A percentile compares a stretch with the other conserved stretches of the same genome.
These are phyloP conservation scores for Phytophthora pistaciae DNA, from an alignment of 352 stramenopile genomes.

Conservation along the genomic window DNA sequence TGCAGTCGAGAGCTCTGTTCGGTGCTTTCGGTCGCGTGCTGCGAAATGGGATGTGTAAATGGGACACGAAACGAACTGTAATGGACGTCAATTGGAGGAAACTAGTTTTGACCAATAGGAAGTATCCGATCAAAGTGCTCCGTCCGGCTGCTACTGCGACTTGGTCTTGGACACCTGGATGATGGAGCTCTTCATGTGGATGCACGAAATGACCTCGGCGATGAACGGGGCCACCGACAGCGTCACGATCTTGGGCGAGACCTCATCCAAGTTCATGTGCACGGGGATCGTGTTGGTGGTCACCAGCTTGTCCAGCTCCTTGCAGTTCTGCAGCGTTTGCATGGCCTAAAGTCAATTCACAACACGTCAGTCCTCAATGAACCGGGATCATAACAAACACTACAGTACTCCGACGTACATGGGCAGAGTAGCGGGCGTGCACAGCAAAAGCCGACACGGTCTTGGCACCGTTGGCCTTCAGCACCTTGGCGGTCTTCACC, in stretches of 20 bases:
- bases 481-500: constrained; percentile 83
- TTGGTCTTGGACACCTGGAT: constrained; percentile 86
- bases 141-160: constrained; percentile 29
- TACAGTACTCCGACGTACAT: constrained; percentile 48
- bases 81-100: constrained; percentile 35
- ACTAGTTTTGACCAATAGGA: constrained; percentile 38
- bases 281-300: constrained; percentile 89
- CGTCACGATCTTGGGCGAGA: constrained; percentile 82
- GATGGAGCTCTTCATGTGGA: constrained; percentile 89
- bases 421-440: constrained; percentile 83
- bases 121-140: background rate
- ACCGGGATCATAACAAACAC: background rate
- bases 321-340: constrained; percentile 65
- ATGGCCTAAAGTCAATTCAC: constrained; percentile 46
- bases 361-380: background rate
- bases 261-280: constrained; percentile 34
- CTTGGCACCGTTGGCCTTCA: constrained; percentile 82
- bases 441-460: constrained; percentile 87
- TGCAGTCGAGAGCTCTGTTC: background rate
- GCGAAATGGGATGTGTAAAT: constrained; percentile 6
- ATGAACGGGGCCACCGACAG: constrained; percentile 89
- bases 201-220: constrained; percentile 90
- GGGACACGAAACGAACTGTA: constrained; percentile 15
- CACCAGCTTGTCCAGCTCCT: constrained; percentile 85
- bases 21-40: constrained; percentile 12